Evolutionary conservation across 352 stramenopile species (phyloP).

Genomic region (Phytophthora ramorum): DNA sequence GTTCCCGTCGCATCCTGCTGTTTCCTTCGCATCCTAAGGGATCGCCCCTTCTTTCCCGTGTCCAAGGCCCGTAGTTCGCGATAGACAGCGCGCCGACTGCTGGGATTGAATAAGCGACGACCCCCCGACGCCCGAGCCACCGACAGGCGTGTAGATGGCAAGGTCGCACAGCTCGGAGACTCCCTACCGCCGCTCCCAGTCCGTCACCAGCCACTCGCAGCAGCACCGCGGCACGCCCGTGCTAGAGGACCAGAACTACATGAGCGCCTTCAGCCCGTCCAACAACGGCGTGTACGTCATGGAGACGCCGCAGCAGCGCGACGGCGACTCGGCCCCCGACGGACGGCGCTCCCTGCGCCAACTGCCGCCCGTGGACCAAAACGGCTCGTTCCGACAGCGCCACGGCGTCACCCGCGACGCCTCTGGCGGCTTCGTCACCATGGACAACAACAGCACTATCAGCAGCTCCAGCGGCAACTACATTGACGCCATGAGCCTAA

Average conservation of each 20-base stretch:
- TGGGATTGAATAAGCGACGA: constrained; percentile 30
- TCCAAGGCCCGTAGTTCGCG: constrained; percentile 8
- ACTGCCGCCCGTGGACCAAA: constrained; percentile 43
- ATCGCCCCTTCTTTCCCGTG: constrained; percentile 40
- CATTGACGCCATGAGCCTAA: constrained; percentile 41
- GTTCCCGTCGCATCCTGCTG: constrained; percentile 21
- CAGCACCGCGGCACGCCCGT: constrained; percentile 72
- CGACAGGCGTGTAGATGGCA: constrained; percentile 31
- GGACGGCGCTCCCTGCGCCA: constrained; percentile 45
- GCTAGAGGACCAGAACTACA: constrained; percentile 77
- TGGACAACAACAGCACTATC: constrained; percentile 58
- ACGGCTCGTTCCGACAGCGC: constrained; percentile 39
- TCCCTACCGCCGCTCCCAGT: constrained; percentile 40
- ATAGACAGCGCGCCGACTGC: constrained; percentile 33
- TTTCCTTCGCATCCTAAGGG: constrained; percentile 12
- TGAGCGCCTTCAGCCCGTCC: constrained; percentile 58
- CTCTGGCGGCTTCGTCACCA: constrained; percentile 47
- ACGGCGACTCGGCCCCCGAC: constrained; percentile 34
- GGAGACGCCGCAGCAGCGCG: constrained; percentile 54
- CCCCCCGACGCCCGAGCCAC: constrained; percentile 11
- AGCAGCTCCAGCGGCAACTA: constrained; percentile 50
- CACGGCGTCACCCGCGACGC: constrained; percentile 32
- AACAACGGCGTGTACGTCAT: constrained; percentile 75
- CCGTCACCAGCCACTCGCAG: constrained; percentile 41
- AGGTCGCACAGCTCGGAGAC: constrained; percentile 40